A percentile compares a stretch with the other conserved stretches of the same genome.
phyloP scores from a whole-genome alignment of 371 early-diverging fungal species.

The Catenaria anguillulae region DNA sequence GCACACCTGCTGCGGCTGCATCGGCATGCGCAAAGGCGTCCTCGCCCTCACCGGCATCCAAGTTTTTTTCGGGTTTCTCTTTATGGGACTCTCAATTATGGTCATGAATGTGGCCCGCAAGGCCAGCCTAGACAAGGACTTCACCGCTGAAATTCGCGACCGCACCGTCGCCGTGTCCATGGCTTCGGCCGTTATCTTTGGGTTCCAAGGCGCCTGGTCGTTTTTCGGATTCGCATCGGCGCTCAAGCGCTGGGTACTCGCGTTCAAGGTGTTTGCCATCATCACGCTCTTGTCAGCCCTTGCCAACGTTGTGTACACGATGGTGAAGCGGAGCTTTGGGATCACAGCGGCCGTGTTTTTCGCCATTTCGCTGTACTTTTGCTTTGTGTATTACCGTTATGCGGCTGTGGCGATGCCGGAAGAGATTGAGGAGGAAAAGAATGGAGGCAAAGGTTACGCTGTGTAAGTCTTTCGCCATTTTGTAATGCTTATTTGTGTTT shows the following conservation, averaged over 20 bases:
- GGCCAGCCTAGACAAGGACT: too few species aligned
- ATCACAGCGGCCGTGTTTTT: neutral
- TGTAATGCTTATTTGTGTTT: too few species aligned
- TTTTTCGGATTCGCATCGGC: neutral
- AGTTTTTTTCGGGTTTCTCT: neutral
- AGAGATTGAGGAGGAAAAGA: too few species aligned
- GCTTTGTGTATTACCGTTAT: neutral
- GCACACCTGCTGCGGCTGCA: neutral
- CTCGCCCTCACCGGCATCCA: too few species aligned
- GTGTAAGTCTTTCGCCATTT: too few species aligned
- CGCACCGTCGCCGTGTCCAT: neutral
- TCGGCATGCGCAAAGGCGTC: neutral
- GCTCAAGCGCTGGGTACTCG: neutral
- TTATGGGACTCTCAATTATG: neutral
- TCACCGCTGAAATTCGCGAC: neutral
- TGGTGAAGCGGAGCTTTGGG: neutral
- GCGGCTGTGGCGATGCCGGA: neutral
- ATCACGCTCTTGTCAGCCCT: neutral
- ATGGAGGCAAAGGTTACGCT: too few species aligned
- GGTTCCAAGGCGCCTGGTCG: neutral
- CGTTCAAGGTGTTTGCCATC: neutral
- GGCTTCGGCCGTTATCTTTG: neutral
- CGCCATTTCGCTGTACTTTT: neutral
- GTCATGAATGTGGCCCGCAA: neutral
- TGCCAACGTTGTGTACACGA: neutral